Base-by-base conservation (phyloP, 805 yeast genomes). In the Cyberlindnera maritima region DNA sequence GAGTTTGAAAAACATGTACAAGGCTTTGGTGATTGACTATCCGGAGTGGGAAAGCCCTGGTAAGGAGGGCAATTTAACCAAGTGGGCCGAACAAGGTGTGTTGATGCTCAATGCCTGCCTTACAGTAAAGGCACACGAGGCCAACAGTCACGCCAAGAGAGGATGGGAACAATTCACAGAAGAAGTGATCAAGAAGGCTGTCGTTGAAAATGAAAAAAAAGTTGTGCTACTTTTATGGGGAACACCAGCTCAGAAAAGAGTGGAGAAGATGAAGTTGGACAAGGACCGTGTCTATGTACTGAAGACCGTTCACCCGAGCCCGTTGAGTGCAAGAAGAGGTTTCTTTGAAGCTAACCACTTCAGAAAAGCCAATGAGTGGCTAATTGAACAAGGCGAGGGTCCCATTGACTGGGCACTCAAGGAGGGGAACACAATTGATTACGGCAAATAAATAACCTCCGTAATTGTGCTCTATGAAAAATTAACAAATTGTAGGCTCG, bases 91-190 rank as follows among this genome's bases (percentile, higher is more conserved):
- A 32, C 84, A 84, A 55, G 99, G 99, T 4, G 96, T 94, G 2
- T 68, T 94, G 21, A 68, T 94, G 71, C 74, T 94, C 37, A 94
- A 94, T 68, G 83, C 98, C 0, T 82, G 92, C 43, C 70, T 94
- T 2, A 94, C 98, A 0, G 99, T 94, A 0, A 83, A 84, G 49
- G 96, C 96, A 0, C 97, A 92, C 61, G 80, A 83, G 59, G 96
- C 99, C 11, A 89, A 90, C 59, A 89, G 97, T 12, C 99, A 94
- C 62, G 80, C 97, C 0, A 80, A 81, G 29, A 74, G 74, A 55
- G 99, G 99, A 0, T 94, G 99, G 99, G 97, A 91, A 59, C 71
- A 69, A 31, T 90, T 94, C 63, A 94, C 99, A 0, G 88, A 80
- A 58, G 73, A 79, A 28, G 89, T 83, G 1, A 76, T 94, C 13